phyloP scores from a whole-genome alignment of 2,329 filamentous ascomycete genomes.

The Onygenales sp. region DNA sequence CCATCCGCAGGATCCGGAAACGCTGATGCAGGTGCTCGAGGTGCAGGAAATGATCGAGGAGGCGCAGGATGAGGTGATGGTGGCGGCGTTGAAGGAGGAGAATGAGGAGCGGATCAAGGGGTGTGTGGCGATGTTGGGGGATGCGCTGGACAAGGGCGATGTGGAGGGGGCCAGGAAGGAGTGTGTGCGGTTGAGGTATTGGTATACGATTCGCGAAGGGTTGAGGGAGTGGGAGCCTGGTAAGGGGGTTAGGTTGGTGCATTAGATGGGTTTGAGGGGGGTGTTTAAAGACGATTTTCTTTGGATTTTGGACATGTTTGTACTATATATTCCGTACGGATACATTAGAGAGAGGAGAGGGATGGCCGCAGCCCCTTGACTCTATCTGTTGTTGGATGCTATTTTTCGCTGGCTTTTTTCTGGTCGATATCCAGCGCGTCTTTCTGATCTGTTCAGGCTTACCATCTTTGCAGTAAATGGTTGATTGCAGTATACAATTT shows the following conservation, averaged over 20 bases:
- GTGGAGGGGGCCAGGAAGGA: slow-evolving; percentile 58
- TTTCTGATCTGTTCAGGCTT: no score
- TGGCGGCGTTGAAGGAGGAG: slow-evolving; percentile 54
- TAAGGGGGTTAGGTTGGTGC: slow-evolving; percentile 43
- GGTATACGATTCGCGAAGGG: slow-evolving; percentile 76
- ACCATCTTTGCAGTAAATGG: no score
- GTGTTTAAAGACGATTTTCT: not conserved
- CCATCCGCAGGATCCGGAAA: slow-evolving; percentile 57
- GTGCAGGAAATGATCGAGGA: slow-evolving; percentile 66
- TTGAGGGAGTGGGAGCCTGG: slow-evolving; percentile 78
- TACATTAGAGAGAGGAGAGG: no score
- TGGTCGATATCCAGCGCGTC: no score
- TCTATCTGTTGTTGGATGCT: no score
- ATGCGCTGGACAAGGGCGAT: slow-evolving; percentile 58
- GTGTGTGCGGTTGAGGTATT: slow-evolving; percentile 74
- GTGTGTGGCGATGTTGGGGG: slow-evolving; percentile 54
- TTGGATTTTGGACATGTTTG: slow-evolving; percentile 2
- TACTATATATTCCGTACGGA: slow-evolving; percentile 3
- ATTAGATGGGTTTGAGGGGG: slow-evolving; percentile 26
- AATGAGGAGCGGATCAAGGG: slow-evolving; percentile 60
- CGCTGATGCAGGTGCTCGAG: slow-evolving; percentile 82
- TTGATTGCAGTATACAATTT: no score
- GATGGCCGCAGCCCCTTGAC: no score
- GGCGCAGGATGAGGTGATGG: slow-evolving; percentile 49
- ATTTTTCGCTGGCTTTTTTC: no score